Percentiles rank a stretch among this genome's conserved stretches.
These are phyloP conservation scores for Geranomyces michiganensis DNA, from an alignment of 192 early-diverging fungal species.

Conservation along the genomic window DNA sequence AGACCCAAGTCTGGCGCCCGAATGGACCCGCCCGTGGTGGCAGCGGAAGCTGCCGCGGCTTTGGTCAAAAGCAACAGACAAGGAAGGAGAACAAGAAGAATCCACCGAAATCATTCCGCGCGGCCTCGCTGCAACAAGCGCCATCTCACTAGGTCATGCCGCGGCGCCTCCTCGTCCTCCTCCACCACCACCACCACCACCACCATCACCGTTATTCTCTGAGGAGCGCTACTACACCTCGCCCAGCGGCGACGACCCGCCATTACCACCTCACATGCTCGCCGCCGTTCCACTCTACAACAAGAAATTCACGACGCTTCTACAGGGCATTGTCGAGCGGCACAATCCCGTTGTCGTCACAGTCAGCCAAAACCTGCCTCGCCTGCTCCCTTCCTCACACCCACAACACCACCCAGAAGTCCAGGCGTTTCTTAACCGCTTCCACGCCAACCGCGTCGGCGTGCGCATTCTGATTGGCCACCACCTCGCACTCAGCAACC, in stretches of 20 bases:
- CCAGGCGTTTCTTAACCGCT: constrained; percentile 89
- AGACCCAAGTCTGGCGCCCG: neutral
- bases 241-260: neutral
- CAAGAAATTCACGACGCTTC: constrained; percentile 41
- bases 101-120: neutral
- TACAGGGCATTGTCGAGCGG: constrained; percentile 87
- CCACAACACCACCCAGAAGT: constrained; percentile 58
- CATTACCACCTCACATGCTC: constrained; percentile 7
- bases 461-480: constrained; percentile 91
- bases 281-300: neutral
- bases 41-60: neutral
- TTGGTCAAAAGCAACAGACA: neutral
- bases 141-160: too few relatives aligned
- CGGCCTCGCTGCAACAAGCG: neutral
- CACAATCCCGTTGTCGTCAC: constrained; percentile 63
- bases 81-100: neutral
- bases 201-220: neutral
- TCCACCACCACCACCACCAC: too few relatives aligned
- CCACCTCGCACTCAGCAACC: constrained; percentile 39
- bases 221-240: neutral
- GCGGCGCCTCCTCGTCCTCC: neutral
- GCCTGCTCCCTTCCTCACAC: constrained; percentile 6
- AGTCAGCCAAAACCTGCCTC: constrained; percentile 24
- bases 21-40: constrained; percentile 1
- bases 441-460: constrained; percentile 91